Base-by-base conservation (phyloP, 306 rosid species). In the Spatholobus suberectus region DNA sequence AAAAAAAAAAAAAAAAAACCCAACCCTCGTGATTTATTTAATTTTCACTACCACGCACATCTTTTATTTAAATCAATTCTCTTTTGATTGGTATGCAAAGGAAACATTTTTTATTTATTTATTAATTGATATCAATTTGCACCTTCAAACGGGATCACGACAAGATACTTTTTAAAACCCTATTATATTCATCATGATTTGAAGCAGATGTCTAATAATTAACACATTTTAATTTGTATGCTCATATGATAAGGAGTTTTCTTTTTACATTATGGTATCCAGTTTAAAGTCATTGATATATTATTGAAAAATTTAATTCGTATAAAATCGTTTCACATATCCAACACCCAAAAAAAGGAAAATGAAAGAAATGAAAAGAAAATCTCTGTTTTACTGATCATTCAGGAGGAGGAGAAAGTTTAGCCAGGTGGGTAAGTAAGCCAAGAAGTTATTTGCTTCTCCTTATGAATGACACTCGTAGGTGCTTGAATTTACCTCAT, bases 111-210 rank as follows among this genome's bases (percentile, higher is more conserved):
- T 13, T 74, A 27, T 73, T 54, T 5, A 27, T 46, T 12, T 46
- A 47, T 43, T 68, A 12, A 38, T 11, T 1, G 24, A 32, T 34
- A 65, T 65, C 70, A 17, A 34, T 3, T 26, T 24, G 20, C 38
- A 46, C 41, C 17, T 32, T 73, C 78, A 73, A 18, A 73, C 10
- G 43, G 13, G 47, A 73, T 73, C 27, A 32, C 11, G 51, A 26
- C 23, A 49, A 49, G 29, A 46, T 20, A 49, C 24, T 58, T 37
- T 58, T 75, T 23, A 0, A 32, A 62, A 65, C 65, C 82, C 82
- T 78, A 49, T 47, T 15, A 32, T 59, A 6, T 47, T 32, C 37
- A 5, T 47, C 65, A 20, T 20, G 65, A 66, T 32, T 77, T 44
- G 29, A 63, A 46, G 57, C 3, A 61, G 46, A 44, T 62, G 62